Evolutionary conservation across 2,329 filamentous ascomycete genomes (phyloP).

Genomic region (Colletotrichum kahawae): DNA sequence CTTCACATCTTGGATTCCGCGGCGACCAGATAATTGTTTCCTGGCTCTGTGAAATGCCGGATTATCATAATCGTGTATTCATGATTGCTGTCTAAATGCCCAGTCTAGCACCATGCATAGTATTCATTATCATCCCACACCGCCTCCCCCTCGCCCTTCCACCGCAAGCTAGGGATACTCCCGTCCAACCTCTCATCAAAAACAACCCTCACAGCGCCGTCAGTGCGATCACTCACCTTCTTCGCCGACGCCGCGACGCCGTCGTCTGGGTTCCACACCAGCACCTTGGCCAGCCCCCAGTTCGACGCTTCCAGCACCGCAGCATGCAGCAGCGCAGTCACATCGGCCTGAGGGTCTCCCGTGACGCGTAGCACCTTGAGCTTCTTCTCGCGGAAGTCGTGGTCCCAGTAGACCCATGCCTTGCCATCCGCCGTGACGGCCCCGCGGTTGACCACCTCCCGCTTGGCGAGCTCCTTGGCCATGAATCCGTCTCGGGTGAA

Average conservation of each 20-base stretch:
- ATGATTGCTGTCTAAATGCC: background rate
- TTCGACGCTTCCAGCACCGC: slow-evolving; percentile 36
- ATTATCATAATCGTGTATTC: background rate
- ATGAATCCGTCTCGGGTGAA: slow-evolving; percentile 33
- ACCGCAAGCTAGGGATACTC: slow-evolving; percentile 38
- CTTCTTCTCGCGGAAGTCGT: slow-evolving; percentile 35
- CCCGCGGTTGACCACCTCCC: slow-evolving; percentile 20
- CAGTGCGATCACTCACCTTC: slow-evolving; percentile 43
- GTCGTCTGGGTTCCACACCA: slow-evolving; percentile 40
- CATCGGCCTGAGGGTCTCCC: slow-evolving; percentile 26
- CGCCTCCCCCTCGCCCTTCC: slow-evolving; percentile 34
- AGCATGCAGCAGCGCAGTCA: slow-evolving; percentile 34
- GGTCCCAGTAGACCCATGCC: slow-evolving; percentile 40
- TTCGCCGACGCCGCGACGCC: slow-evolving; percentile 32
- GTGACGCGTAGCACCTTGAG: slow-evolving; percentile 33
- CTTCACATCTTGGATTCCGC: too few species aligned
- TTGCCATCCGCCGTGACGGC: slow-evolving; percentile 29
- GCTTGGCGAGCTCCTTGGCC: slow-evolving; percentile 25
- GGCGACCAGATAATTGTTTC: background rate
- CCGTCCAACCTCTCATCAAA: slow-evolving; percentile 34
- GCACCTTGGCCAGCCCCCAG: slow-evolving; percentile 36
- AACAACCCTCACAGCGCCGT: slow-evolving; percentile 28
- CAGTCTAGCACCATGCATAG: slow-evolving; percentile 29
- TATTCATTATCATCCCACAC: slow-evolving; percentile 34
- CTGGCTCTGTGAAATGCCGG: background rate